These are phyloP conservation scores for Sordaria brevicollis DNA, from an alignment of 495 filamentous ascomycete genomes.

Conservation along the genomic window DNA sequence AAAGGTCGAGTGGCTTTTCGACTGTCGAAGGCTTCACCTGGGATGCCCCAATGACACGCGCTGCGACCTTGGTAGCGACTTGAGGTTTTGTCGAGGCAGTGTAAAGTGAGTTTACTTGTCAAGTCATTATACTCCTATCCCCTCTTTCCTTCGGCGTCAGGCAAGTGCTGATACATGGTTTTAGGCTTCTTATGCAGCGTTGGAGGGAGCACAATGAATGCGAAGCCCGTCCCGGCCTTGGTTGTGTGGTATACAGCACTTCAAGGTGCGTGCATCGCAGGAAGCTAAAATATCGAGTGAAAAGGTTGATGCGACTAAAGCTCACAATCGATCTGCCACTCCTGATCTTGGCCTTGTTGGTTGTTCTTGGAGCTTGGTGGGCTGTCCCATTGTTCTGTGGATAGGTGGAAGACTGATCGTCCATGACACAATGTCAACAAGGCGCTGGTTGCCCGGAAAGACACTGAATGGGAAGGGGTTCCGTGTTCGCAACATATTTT, in stretches of 20 bases:
- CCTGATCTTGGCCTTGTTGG: constrained; percentile 20
- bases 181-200: constrained; percentile 41
- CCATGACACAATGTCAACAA: not conserved
- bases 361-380: constrained; percentile 15
- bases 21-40: constrained; percentile 41
- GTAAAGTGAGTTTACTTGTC: constrained; percentile 27
- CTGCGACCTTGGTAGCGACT: constrained; percentile 42
- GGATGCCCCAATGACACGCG: constrained; percentile 38
- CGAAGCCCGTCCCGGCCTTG: constrained; percentile 39
- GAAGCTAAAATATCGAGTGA: constrained; percentile 19
- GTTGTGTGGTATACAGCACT: constrained; percentile 43
- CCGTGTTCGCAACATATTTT: too few relatives aligned
- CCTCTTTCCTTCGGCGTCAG: not conserved
- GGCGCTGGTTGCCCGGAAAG: not conserved
- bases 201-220: constrained; percentile 44
- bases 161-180: not conserved
- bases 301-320: constrained; percentile 25
- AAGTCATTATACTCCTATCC: too few relatives aligned
- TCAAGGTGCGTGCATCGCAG: constrained; percentile 26
- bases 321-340: constrained; percentile 24
- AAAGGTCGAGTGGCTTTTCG: constrained; percentile 58
- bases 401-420: not conserved
- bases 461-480: not conserved
- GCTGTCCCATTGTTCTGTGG: not conserved
- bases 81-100: constrained; percentile 42